Evolutionary conservation across 257 asterid species (phyloP).

Genomic region (Ilex aquifolium): DNA sequence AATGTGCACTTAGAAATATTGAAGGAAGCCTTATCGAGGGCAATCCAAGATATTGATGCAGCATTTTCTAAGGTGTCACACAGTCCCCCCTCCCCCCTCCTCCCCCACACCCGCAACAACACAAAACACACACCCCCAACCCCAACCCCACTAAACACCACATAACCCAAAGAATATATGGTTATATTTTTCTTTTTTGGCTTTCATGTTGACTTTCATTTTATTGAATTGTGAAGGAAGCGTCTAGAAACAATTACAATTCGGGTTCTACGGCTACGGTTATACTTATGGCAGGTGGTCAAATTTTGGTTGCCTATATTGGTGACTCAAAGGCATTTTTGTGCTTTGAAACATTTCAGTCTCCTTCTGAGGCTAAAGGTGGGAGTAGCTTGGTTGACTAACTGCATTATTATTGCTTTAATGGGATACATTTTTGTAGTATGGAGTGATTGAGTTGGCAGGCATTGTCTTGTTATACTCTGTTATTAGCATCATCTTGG

Average conservation of each 20-base stretch:
- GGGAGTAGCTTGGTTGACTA: slow-evolving; percentile 13
- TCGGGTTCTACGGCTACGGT: slow-evolving; percentile 93
- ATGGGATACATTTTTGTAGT: no score
- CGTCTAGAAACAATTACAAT: slow-evolving; percentile 50
- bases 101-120: no score
- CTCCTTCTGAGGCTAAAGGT: slow-evolving; percentile 93
- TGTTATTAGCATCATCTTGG: background rate
- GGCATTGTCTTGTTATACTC: background rate
- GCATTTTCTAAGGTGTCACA: slow-evolving; percentile 49
- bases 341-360: no score
- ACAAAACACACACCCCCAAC: no score
- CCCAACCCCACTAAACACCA: no score
- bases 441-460: background rate
- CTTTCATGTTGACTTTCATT: slow-evolving; percentile 19
- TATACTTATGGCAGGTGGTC: slow-evolving; percentile 65
- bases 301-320: slow-evolving; percentile 83
- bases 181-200: slow-evolving; percentile 19
- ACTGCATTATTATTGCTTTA: no score
- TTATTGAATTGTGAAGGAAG: slow-evolving; percentile 54
- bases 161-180: no score
- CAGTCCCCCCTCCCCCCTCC: no score
- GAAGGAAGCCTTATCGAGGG: slow-evolving; percentile 84
- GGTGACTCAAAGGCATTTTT: slow-evolving; percentile 96
- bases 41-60: slow-evolving; percentile 78
- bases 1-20: slow-evolving; percentile 70